Base-by-base conservation (phyloP, 192 early-diverging fungal genomes). In the Podila minutissima region DNA sequence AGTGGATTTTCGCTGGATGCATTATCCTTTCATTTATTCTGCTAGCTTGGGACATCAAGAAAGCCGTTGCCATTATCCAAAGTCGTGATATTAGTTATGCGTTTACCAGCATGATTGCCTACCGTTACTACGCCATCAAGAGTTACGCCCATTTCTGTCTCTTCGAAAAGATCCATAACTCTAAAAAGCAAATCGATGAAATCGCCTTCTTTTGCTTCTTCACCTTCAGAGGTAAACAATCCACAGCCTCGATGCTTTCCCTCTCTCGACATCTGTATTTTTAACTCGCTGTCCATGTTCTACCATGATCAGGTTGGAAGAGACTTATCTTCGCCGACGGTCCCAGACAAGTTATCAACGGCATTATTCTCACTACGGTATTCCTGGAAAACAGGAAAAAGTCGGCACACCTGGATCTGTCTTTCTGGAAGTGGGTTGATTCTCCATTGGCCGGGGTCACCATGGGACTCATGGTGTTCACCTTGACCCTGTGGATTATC, bases 191-290 rank as follows among this genome's bases (percentile, higher is more conserved):
- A 5, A 85, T 85, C 33, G 95, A 96, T 64, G 74, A 86, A 6
- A 33, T 95, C 31, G 93, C 94, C 1, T 96, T 95, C 66, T 95
- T 88, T 78, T 92, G 94, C 17, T 96, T 94, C 78, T 96, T 95
- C 79, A 86, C 87, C 5, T 91, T 96, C 71, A 89, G 92, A 84
- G 92, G 94, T 91, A 85, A 59, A 31, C 55, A 11, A 48, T 28
- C 32, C 26, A 48, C 33, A 19, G 28, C 26, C 35, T 66, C 19
- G 19, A 66, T 68, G 60, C 31, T 59, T 59, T 17, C 15, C 22
- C 6, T 24, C 19, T 60, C 41, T 46, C 41, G 13, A 46, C 3
- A 13, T 46, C 12, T 15, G 15, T 12, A 46, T 12, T 17, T 3
- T 41, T 67, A 49, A 31, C 61, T 32, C 63, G 9, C 59, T 49